A percentile compares a stretch with the other conserved stretches of the same genome.
Conservation (phyloP, 2,329 filamentous ascomycete genomes). For the Furcasterigmium furcatum region DNA sequence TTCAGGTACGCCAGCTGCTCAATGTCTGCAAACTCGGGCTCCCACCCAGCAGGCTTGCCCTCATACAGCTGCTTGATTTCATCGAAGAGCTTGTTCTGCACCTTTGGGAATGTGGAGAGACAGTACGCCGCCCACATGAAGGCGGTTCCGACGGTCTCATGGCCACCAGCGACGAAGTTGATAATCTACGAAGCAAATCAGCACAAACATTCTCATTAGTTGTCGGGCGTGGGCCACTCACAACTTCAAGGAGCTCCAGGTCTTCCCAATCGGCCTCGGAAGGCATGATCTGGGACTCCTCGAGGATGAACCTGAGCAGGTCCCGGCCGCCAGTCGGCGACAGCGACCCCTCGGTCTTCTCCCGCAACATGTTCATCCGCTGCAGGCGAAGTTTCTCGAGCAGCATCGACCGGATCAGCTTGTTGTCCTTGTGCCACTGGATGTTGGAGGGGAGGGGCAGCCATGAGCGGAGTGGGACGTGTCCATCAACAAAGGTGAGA, state of each 20-base stretch:
- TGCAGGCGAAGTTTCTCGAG: conserved; percentile 24
- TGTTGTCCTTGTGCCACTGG: conserved; percentile 27
- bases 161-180: conserved; percentile 17
- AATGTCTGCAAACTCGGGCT: conserved; percentile 31
- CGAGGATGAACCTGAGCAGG: conserved; percentile 21
- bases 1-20: conserved; percentile 42
- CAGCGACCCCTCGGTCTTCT: conserved; percentile 13
- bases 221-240: conserved; percentile 12
- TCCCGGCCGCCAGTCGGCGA: conserved; percentile 13
- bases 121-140: conserved; percentile 10
- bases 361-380: conserved; percentile 15
- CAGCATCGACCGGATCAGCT: conserved; percentile 27
- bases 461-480: conserved; percentile 25
- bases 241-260: conserved; percentile 18
- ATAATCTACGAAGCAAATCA: conserved; percentile 18
- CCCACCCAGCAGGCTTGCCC: conserved; percentile 22
- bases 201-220: conserved; percentile 9
- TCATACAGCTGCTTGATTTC: conserved; percentile 24
- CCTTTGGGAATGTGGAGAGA: conserved; percentile 5
- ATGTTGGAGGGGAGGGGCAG: conserved; percentile 35
- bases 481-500: conserved; percentile 25
- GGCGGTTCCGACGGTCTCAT: conserved; percentile 12
- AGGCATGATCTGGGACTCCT: conserved; percentile 14
- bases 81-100: conserved; percentile 6
- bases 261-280: conserved; percentile 13